phyloP scores from a whole-genome alignment of 1,284 basidiomycete genomes.

The Puccinia brachypodii region DNA sequence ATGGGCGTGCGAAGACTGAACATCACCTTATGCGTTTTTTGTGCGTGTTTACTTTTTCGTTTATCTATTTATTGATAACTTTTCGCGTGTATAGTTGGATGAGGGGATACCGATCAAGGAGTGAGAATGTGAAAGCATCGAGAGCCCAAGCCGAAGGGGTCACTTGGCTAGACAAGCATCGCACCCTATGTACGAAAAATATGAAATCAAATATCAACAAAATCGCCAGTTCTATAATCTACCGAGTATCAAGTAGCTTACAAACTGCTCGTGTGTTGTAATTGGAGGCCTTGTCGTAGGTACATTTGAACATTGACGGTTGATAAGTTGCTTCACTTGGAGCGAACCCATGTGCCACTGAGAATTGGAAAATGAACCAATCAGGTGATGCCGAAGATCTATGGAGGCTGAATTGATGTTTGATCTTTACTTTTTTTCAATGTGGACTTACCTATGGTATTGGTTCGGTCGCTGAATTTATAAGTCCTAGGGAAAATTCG shows the following conservation, averaged over 20 bases:
- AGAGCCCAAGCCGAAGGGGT: background rate
- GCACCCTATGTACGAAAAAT: constrained; percentile 5
- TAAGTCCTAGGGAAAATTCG: constrained; percentile 4
- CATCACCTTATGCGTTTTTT: no score
- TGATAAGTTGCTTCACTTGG: background rate
- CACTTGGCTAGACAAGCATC: background rate
- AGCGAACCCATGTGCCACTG: background rate
- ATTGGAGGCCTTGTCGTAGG: background rate
- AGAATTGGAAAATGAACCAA: background rate
- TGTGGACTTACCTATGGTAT: background rate
- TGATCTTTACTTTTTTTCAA: background rate
- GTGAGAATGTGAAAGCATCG: background rate
- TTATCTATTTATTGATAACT: no score
- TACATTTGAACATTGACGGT: background rate
- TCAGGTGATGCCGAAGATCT: background rate
- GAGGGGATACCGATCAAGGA: background rate
- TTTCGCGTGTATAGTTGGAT: background rate
- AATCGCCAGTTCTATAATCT: background rate
- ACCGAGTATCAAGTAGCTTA: background rate
- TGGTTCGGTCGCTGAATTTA: background rate
- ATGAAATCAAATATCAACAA: background rate
- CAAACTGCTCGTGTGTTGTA: background rate
- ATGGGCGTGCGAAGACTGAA: no score
- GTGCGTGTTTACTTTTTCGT: background rate
- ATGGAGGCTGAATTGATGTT: background rate